phyloP scores from a whole-genome alignment of 192 early-diverging fungal genomes.

The Coemansia asiatica region DNA sequence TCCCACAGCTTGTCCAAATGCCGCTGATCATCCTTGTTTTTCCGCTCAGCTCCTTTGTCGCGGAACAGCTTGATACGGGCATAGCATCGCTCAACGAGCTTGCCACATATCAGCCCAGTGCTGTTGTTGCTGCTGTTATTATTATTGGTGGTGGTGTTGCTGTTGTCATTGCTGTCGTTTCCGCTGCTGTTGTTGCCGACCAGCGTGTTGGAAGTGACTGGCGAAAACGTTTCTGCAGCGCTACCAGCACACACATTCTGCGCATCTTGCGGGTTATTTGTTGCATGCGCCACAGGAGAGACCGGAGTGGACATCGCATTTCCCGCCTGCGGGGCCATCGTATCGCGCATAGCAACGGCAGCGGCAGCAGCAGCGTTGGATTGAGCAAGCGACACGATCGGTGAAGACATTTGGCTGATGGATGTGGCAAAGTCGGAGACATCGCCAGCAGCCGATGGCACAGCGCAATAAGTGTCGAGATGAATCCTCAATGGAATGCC shows the following conservation, averaged over 20 bases:
- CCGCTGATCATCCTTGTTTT: slow-evolving; percentile 75
- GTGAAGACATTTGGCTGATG: slow-evolving; percentile 26
- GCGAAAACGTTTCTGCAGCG: background rate
- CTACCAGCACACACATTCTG: background rate
- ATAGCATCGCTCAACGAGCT: slow-evolving; percentile 58
- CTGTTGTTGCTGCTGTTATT: background rate
- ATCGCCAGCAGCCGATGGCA: slow-evolving; percentile 10
- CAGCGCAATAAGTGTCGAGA: slow-evolving; percentile 37
- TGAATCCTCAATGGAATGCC: slow-evolving; percentile 68
- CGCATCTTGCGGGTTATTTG: background rate
- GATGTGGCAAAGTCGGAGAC: slow-evolving; percentile 19
- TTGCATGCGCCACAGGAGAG: slow-evolving; percentile 9
- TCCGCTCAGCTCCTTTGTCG: slow-evolving; percentile 78
- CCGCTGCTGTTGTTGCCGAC: background rate
- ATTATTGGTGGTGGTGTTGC: background rate
- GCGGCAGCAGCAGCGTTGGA: background rate
- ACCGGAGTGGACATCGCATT: slow-evolving; percentile 21
- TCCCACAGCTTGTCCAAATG: slow-evolving; percentile 70
- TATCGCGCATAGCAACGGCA: background rate
- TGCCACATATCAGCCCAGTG: slow-evolving; percentile 16
- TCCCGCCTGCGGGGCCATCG: background rate
- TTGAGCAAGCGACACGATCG: slow-evolving; percentile 13
- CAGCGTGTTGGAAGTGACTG: slow-evolving; percentile 1
- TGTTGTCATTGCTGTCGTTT: no score
- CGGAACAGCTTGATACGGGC: slow-evolving; percentile 70